Evolutionary conservation across 2,329 filamentous ascomycete genomes (phyloP).

Genomic region (Fusarium ambrosium): DNA sequence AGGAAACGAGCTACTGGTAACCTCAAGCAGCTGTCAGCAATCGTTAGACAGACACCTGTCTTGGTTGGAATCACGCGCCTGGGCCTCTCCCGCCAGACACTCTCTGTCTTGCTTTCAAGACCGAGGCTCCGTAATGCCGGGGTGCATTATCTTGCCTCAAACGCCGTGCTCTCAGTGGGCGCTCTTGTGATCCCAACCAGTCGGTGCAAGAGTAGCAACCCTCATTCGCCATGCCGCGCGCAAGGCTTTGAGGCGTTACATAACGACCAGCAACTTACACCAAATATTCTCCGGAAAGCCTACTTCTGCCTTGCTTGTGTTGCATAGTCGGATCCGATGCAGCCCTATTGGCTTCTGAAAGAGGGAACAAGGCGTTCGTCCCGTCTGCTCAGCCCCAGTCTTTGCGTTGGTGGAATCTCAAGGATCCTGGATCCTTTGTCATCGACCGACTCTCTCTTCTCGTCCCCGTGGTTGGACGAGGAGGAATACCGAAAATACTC

Average conservation of each 20-base stretch:
- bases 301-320: background rate
- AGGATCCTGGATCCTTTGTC: background rate
- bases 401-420: background rate
- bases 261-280: background rate
- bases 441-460: background rate
- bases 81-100: slow-evolving; percentile 1
- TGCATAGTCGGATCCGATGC: background rate
- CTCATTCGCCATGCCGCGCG: background rate
- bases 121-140: slow-evolving; percentile 1
- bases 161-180: background rate
- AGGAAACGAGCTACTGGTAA: slow-evolving; percentile 5
- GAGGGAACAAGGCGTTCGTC: background rate
- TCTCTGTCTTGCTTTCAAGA: background rate
- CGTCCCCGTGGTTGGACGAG: background rate
- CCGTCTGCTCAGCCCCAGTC: background rate
- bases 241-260: background rate
- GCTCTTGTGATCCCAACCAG: slow-evolving; percentile 5
- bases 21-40: background rate
- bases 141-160: slow-evolving; percentile 13
- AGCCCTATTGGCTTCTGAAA: background rate
- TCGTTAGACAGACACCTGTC: slow-evolving; percentile 6
- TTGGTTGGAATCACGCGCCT: background rate
- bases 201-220: background rate
- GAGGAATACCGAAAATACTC: background rate
- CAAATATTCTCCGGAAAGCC: background rate